Evolutionary conservation across 371 early-diverging fungal species (phyloP).

Genomic region (Funneliformis caledonium): DNA sequence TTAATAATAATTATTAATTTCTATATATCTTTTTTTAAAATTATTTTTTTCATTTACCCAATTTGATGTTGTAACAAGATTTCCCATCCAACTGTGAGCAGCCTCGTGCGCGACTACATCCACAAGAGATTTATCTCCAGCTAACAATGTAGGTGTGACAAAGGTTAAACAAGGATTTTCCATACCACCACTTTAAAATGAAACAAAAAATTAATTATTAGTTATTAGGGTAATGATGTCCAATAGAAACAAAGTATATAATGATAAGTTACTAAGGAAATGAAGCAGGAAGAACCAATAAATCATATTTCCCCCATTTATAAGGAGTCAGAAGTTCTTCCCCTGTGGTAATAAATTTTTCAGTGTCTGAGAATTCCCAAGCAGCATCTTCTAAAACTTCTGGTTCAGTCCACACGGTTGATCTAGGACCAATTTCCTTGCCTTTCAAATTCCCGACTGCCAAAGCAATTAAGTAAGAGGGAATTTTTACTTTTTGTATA

Average conservation of each 20-base stretch:
- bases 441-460: constrained; percentile 88
- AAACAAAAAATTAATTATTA: constrained; percentile 63
- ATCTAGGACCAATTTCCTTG: constrained; percentile 85
- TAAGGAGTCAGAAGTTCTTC: constrained; percentile 90
- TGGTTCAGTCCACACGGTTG: constrained; percentile 95
- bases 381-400: constrained; percentile 88
- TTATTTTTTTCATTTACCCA: constrained; percentile 64
- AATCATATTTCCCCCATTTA: constrained; percentile 96
- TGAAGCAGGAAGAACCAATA: constrained; percentile 71
- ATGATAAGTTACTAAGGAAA: constrained; percentile 38
- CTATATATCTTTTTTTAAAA: neutral
- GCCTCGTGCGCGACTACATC: constrained; percentile 99
- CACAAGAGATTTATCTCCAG: constrained; percentile 93
- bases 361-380: constrained; percentile 95
- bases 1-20: neutral
- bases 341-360: constrained; percentile 83
- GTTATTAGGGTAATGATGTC: neutral
- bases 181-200: constrained; percentile 87
- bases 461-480: constrained; percentile 93
- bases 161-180: constrained; percentile 96
- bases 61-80: constrained; percentile 88
- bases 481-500: constrained; percentile 75
- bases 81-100: constrained; percentile 97
- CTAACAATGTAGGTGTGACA: constrained; percentile 86
- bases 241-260: constrained; percentile 50